phyloP scores from a whole-genome alignment of 805 yeast species.

The Candida anglica region DNA sequence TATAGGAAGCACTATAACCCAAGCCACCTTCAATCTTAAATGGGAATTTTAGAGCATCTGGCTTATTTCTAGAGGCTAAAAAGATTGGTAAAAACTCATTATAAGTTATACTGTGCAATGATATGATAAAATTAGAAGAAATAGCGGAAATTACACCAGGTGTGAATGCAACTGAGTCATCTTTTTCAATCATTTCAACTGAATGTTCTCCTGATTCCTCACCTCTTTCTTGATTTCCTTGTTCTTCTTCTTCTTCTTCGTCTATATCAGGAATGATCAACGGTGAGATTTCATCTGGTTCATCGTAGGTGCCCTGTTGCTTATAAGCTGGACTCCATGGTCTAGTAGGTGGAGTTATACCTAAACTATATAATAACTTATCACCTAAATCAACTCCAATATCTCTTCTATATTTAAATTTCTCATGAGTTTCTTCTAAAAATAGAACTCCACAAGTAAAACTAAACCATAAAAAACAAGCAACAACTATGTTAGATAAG shows the following conservation, averaged over 20 bases:
- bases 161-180: slow-evolving; percentile 17
- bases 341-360: slow-evolving; percentile 21
- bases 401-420: slow-evolving; percentile 19
- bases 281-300: slow-evolving; percentile 1
- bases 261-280: background rate
- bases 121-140: slow-evolving; percentile 28
- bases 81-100: slow-evolving; percentile 36
- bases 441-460: slow-evolving; percentile 28
- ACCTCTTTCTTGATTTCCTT: background rate
- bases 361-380: slow-evolving; percentile 18
- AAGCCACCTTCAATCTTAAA: slow-evolving; percentile 34
- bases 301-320: background rate
- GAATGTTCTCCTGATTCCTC: background rate
- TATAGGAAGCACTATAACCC: slow-evolving; percentile 26
- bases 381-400: slow-evolving; percentile 37
- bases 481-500: slow-evolving; percentile 32
- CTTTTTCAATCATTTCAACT: background rate
- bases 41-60: slow-evolving; percentile 25
- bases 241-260: background rate
- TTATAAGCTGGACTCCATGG: slow-evolving; percentile 20
- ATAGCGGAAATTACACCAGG: slow-evolving; percentile 28
- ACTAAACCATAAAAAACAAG: slow-evolving; percentile 20
- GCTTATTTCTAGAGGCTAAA: slow-evolving; percentile 26
- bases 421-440: slow-evolving; percentile 34
- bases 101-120: slow-evolving; percentile 29